A percentile compares a stretch with the other conserved stretches of the same genome.
phyloP scores from a whole-genome alignment of 257 asterid genomes.

The Plantago elongata region DNA sequence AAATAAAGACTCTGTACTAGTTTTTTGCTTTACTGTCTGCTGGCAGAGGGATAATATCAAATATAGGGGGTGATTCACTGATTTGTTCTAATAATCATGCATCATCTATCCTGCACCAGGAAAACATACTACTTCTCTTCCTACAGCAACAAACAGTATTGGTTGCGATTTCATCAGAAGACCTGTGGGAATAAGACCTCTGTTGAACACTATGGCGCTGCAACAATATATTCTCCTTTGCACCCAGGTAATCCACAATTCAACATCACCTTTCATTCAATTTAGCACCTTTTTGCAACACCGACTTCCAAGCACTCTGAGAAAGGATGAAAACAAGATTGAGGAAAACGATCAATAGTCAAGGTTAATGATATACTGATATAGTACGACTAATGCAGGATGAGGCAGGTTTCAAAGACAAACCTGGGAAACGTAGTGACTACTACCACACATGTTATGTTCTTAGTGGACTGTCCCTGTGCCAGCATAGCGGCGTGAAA shows the following conservation, averaged over 20 bases:
- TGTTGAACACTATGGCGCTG: constrained; percentile 64
- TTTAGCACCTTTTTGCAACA: neutral
- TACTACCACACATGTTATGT: constrained; percentile 93
- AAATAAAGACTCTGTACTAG: too few species aligned
- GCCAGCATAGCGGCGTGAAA: constrained; percentile 50
- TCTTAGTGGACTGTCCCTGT: constrained; percentile 79
- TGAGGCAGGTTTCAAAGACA: constrained; percentile 90
- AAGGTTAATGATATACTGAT: constrained; percentile 6
- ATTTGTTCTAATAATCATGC: neutral
- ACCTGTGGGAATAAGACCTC: constrained; percentile 44
- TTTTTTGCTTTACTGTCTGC: too few species aligned
- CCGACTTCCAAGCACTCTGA: too few species aligned
- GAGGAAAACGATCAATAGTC: neutral
- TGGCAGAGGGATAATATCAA: too few species aligned
- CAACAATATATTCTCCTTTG: constrained; percentile 91
- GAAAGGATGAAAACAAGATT: neutral
- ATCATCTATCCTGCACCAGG: constrained; percentile 24
- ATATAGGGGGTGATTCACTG: neutral
- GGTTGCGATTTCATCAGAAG: constrained; percentile 53
- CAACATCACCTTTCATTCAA: neutral
- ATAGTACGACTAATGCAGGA: constrained; percentile 43
- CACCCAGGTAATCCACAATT: constrained; percentile 52
- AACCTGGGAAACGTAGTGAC: constrained; percentile 87
- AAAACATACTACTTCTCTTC: constrained; percentile 29
- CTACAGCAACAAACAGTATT: constrained; percentile 25